Evolutionary conservation across 2,329 filamentous ascomycete genomes (phyloP), one percentile per base, ranked within the genome.

Genomic region (Xylaria sp.): DNA sequence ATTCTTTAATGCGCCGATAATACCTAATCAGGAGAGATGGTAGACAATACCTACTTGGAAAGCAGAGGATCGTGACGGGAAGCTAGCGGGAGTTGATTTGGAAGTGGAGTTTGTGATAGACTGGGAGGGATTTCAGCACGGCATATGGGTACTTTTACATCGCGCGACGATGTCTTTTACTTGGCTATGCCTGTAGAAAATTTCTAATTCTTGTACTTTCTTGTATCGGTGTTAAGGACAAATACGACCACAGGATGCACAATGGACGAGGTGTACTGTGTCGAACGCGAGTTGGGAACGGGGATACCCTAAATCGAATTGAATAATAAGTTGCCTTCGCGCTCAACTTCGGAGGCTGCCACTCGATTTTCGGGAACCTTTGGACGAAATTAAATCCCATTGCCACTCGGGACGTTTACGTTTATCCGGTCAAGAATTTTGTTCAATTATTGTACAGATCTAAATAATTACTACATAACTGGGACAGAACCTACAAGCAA

Each of bases 151-250:
- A 73, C 79, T 76, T 58, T 75, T 79, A 79, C 79, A 79, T 79
- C 76, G 79, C 78, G 76, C 78, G 75, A 76, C 79, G 78, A 79
- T 78, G 76, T 80, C 76, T n/a, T 60, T 15, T 55, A 25, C 52
- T 68, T 41, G 31, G 4, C 73, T 18, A 78, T 73, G 78, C 78
- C 73, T 77, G 77, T 76, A 77, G 76, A 76, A 76, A 75, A 71
- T 76, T 76, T 78, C 77, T 79, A 70, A 76, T 82, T 82, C 79
- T 82, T 83, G 81, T 83, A 82, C 78, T 79, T 80, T 80, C 76
- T 81, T 80, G 77, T 80, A 75, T 78, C 74, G 79, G 79, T 80
- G 75, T 76, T 78, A 71, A 72, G 76, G 74, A 72, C 74, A 71
- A 74, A 72, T 73, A 73, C 76, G 75, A 75, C 73, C 78, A 77